A percentile compares a stretch with the other conserved stretches of the same genome.
Evolutionary conservation across 306 rosid genomes (phyloP).

Genomic region (Crataegus laevigata): DNA sequence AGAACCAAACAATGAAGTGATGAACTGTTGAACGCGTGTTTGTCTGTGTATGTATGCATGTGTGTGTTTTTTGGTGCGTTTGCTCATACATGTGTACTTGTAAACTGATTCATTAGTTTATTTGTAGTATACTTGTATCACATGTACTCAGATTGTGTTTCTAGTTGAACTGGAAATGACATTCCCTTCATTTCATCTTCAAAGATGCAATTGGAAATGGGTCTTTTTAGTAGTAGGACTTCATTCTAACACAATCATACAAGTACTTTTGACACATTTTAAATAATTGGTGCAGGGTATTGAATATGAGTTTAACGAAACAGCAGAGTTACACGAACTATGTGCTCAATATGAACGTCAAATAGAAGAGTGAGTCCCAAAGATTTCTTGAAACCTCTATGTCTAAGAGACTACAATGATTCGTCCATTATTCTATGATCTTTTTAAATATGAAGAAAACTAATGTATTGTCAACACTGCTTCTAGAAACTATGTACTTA

Average conservation of each 20-base stretch:
- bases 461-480: background rate
- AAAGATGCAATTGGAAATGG: background rate
- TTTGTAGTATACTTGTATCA: background rate
- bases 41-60: background rate
- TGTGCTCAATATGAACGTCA: slow-evolving; percentile 76
- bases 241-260: background rate
- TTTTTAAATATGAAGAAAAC: too few species aligned
- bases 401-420: too few species aligned
- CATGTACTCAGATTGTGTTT: background rate
- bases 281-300: slow-evolving; percentile 44
- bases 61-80: background rate
- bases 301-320: slow-evolving; percentile 53
- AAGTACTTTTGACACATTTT: background rate
- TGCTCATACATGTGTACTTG: background rate
- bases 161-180: background rate
- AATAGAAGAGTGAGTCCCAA: slow-evolving; percentile 62
- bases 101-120: background rate
- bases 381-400: too few species aligned
- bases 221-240: background rate
- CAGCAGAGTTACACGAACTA: slow-evolving; percentile 49
- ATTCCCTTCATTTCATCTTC: background rate
- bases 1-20: background rate
- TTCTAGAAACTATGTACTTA: background rate
- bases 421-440: too few species aligned
- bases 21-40: background rate